Conservation (phyloP, 2,329 filamentous ascomycete genomes). For the Malbranchea zuffiana region DNA sequence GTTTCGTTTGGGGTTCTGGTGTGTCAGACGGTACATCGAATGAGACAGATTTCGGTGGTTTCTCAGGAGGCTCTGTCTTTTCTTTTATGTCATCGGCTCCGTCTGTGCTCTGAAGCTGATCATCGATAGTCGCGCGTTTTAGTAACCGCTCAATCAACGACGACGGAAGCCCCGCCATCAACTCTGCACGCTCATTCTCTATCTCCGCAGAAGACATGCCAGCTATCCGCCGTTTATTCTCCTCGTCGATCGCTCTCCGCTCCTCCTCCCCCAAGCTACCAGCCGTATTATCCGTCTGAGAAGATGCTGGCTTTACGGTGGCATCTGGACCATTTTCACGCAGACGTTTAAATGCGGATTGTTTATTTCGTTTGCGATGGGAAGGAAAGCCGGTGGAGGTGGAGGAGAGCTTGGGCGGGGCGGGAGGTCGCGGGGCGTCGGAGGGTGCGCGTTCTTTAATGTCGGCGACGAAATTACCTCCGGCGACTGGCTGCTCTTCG, state of each 20-base stretch:
- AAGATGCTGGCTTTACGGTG: conserved; percentile 13
- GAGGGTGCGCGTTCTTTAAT: conserved; percentile 62
- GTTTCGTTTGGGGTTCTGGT: conserved; percentile 9
- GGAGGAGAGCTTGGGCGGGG: conserved; percentile 48
- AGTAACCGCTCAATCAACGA: conserved; percentile 66
- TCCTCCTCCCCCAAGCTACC: conserved; percentile 44
- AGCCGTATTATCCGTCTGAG: conserved; percentile 9
- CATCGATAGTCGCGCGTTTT: conserved; percentile 63
- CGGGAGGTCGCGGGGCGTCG: conserved; percentile 26
- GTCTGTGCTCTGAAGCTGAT: conserved; percentile 24
- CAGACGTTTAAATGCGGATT: conserved; percentile 72
- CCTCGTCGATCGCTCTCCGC: conserved; percentile 62
- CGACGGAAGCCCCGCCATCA: conserved; percentile 68
- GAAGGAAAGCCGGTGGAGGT: conserved; percentile 72
- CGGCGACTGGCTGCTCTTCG: conserved; percentile 35
- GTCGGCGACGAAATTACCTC: conserved; percentile 55
- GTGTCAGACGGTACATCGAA: conserved; percentile 17
- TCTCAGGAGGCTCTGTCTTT: conserved; percentile 4
- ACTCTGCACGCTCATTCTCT: conserved; percentile 63
- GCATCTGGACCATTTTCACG: conserved; percentile 28
- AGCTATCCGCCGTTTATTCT: conserved; percentile 64
- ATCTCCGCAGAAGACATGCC: conserved; percentile 77
- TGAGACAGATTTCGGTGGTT: conserved; percentile 23
- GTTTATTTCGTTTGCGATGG: conserved; percentile 63
- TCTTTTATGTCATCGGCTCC: background rate